A percentile compares a stretch with the other conserved stretches of the same genome.
These are phyloP conservation scores for Hypoxylon perforatum DNA, from an alignment of 495 filamentous ascomycete genomes.

Conservation along the genomic window DNA sequence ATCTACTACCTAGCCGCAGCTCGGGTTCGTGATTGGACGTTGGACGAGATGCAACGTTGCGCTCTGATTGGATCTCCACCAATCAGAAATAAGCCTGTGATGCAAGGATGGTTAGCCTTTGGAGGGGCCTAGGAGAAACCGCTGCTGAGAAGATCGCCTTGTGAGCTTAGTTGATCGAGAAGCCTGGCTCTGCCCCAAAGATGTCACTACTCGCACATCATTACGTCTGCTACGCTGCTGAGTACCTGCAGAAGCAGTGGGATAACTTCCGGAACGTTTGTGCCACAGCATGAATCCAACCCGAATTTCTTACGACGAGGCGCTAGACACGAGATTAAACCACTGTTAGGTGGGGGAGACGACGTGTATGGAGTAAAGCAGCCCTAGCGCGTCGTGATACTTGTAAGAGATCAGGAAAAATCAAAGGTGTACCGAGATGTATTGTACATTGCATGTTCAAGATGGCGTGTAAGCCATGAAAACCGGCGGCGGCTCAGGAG, in stretches of 20 bases:
- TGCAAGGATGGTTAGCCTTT: constrained; percentile 24
- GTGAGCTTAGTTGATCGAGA: constrained; percentile 8
- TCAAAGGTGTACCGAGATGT: constrained; percentile 30
- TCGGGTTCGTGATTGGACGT: constrained; percentile 18
- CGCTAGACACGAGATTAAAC: constrained; percentile 27
- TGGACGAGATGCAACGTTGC: constrained; percentile 39
- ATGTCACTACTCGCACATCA: not conserved
- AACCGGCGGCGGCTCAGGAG: constrained; percentile 19
- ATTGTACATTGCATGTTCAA: constrained; percentile 16
- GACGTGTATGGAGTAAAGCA: constrained; percentile 17
- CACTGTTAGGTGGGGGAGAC: not conserved
- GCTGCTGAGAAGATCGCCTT: constrained; percentile 18
- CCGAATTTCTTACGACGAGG: constrained; percentile 22
- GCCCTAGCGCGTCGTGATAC: constrained; percentile 29
- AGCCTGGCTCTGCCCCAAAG: not conserved
- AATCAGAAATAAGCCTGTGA: constrained; percentile 20
- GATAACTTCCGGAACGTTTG: constrained; percentile 3
- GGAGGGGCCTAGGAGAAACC: constrained; percentile 14
- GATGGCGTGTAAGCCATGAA: constrained; percentile 5
- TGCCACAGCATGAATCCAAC: constrained; percentile 31
- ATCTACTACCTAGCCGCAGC: constrained; percentile 24
- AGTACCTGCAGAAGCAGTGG: not conserved
- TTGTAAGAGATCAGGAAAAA: constrained; percentile 37
- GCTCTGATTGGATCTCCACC: constrained; percentile 28
- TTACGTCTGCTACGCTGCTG: not conserved